Conservation (phyloP, 257 asterid species). For the Dorcoceras hygrometricum region DNA sequence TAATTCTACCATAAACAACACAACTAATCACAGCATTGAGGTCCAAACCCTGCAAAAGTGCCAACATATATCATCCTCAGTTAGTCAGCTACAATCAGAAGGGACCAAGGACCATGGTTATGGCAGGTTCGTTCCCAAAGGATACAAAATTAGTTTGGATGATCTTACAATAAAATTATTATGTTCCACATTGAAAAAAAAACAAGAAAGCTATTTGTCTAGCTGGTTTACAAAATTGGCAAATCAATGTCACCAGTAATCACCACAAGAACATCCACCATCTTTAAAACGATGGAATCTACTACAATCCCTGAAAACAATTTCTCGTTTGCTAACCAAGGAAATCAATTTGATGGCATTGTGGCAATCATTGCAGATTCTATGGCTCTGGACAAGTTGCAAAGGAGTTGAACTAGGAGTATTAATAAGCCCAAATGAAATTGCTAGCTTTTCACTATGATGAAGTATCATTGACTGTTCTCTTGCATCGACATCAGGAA, state of each 20-base stretch:
- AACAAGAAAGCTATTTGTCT: conserved; percentile 8
- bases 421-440: conserved; percentile 76
- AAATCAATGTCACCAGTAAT: conserved; percentile 61
- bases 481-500: conserved; percentile 76
- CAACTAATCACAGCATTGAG: background rate
- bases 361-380: conserved; percentile 82
- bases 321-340: conserved; percentile 46
- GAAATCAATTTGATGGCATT: conserved; percentile 57
- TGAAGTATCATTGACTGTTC: conserved; percentile 44
- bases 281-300: conserved; percentile 73
- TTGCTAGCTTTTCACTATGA: conserved; percentile 85
- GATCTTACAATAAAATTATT: conserved; percentile 7
- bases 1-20: conserved; percentile 5
- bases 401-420: conserved; percentile 59
- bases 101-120: background rate
- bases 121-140: conserved; percentile 2
- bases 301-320: conserved; percentile 72
- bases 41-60: conserved; percentile 1
- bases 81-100: conserved; percentile 4
- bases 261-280: conserved; percentile 79
- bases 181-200: conserved; percentile 17
- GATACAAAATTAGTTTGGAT: conserved; percentile 12
- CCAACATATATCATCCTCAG: conserved; percentile 1
- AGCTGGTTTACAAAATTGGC: background rate
- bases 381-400: conserved; percentile 81